Conservation (phyloP, 305 asterid species). For the Fraxinus baroniana region DNA sequence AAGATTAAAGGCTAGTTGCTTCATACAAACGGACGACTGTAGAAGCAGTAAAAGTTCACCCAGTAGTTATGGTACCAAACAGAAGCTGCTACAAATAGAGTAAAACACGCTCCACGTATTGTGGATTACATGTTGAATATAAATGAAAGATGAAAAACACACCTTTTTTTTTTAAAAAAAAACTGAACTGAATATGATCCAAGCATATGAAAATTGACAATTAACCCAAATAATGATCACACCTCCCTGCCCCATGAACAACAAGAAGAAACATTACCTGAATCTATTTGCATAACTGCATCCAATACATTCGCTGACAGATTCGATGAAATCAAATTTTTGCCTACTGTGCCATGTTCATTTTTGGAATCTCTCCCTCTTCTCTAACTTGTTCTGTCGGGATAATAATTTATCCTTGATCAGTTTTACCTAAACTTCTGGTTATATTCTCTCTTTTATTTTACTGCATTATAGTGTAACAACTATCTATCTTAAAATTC, state of each 20-base stretch:
- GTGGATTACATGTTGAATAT: neutral
- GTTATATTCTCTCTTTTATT: neutral
- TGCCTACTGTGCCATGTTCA: neutral
- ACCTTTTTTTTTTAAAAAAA: too few relatives aligned
- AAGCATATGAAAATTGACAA: neutral
- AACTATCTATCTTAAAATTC: neutral
- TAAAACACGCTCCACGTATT: neutral
- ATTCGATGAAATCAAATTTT: neutral
- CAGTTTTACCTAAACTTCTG: neutral
- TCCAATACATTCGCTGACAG: neutral
- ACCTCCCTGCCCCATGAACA: neutral
- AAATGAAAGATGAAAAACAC: neutral
- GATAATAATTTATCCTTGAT: neutral
- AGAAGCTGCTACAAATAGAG: neutral
- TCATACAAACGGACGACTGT: constrained; percentile 86
- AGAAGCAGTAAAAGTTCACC: constrained; percentile 22
- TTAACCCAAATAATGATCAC: neutral
- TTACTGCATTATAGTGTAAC: neutral
- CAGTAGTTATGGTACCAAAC: constrained; percentile 18
- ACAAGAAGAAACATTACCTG: neutral
- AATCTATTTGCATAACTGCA: neutral
- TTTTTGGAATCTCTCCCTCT: neutral
- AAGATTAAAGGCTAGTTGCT: constrained; percentile 75
- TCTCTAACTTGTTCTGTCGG: neutral
- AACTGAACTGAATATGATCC: neutral